These are phyloP conservation scores for Ceratorhiza oryzae-sativae DNA, from an alignment of 1,284 basidiomycete genomes.

Conservation along the genomic window DNA sequence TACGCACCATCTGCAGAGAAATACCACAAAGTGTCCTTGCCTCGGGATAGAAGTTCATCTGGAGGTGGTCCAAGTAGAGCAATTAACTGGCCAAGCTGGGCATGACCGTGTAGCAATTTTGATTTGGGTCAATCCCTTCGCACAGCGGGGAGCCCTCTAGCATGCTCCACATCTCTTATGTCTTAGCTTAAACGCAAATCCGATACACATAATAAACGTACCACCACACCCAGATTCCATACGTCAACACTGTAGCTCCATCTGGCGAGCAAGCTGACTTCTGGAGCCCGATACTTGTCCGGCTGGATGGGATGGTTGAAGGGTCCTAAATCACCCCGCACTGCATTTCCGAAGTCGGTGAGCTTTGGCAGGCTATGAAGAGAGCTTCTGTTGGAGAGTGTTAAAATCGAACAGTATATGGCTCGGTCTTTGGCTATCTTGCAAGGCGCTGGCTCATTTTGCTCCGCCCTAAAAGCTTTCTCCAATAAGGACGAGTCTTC, in stretches of 20 bases:
- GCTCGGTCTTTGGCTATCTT: constrained; percentile 4
- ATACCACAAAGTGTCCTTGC: neutral
- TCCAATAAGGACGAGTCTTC: neutral
- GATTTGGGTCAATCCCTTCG: neutral
- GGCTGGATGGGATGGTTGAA: constrained; percentile 10
- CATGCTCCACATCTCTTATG: constrained; percentile 4
- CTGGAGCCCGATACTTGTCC: neutral
- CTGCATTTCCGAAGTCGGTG: neutral
- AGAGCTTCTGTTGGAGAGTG: neutral
- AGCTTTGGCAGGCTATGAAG: neutral
- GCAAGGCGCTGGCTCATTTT: neutral
- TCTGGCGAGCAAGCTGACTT: neutral
- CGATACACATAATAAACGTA: neutral
- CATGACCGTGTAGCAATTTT: neutral
- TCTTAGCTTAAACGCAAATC: neutral
- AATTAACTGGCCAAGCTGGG: constrained; percentile 2
- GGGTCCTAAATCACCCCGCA: neutral
- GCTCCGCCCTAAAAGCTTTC: neutral
- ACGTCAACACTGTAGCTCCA: constrained; percentile 1
- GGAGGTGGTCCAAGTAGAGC: constrained; percentile 10
- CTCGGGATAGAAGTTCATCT: neutral
- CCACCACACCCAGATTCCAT: constrained; percentile 20
- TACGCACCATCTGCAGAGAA: neutral
- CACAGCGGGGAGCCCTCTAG: neutral
- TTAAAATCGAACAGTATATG: neutral